Evolutionary conservation across 192 early-diverging fungal genomes (phyloP).

Genomic region (Funneliformis geosporum): DNA sequence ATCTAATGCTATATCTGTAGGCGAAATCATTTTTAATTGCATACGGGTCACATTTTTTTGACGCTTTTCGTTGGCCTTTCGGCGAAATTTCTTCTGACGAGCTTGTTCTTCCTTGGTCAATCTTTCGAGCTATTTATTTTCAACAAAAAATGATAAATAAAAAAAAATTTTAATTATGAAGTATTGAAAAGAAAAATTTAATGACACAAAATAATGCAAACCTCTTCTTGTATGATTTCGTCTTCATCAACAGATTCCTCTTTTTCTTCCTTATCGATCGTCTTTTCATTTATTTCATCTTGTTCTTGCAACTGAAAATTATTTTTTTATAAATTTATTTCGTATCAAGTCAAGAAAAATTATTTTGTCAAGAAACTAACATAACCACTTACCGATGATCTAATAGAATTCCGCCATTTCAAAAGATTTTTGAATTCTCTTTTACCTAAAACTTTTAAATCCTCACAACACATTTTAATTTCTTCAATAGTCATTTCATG

Average conservation of each 20-base stretch:
- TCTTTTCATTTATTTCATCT: not conserved
- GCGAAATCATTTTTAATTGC: slow-evolving; percentile 80
- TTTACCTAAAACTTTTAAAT: slow-evolving; percentile 91
- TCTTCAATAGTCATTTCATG: slow-evolving; percentile 77
- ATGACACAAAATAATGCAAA: not conserved
- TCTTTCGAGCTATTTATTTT: slow-evolving; percentile 34
- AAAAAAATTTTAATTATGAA: not conserved
- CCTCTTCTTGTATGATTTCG: slow-evolving; percentile 55
- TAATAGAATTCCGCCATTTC: slow-evolving; percentile 82
- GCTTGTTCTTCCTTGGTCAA: slow-evolving; percentile 51
- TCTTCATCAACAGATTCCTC: slow-evolving; percentile 58
- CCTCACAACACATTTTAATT: slow-evolving; percentile 76
- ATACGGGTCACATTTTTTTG: slow-evolving; percentile 70
- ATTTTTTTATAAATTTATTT: not conserved
- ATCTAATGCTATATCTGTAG: slow-evolving; percentile 75
- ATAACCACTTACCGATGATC: slow-evolving; percentile 55
- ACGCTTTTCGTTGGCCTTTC: slow-evolving; percentile 68
- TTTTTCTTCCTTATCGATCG: not conserved
- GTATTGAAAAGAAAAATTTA: not conserved
- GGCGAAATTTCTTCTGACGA: slow-evolving; percentile 56
- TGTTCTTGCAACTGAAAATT: not conserved
- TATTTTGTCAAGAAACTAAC: slow-evolving; percentile 53
- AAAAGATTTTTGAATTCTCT: slow-evolving; percentile 90
- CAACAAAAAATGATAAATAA: slow-evolving; percentile 7
- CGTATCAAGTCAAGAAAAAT: slow-evolving; percentile 47